Base-by-base conservation (phyloP, 768 basidiomycete species). In the Macrolepiota dolichaula region DNA sequence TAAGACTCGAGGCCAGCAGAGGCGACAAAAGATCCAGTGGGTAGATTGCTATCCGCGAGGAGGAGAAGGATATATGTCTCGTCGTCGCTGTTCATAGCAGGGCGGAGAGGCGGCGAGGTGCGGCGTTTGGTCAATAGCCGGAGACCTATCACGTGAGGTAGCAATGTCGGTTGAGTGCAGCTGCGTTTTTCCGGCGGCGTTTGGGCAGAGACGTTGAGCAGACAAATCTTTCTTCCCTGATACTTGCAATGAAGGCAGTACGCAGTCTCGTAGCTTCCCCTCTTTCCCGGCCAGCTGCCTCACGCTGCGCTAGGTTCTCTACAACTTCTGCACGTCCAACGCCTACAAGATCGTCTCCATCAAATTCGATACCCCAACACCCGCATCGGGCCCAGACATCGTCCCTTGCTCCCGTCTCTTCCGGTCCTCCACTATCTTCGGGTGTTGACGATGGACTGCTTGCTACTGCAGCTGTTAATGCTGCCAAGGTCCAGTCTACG, bases 1-100 rank as follows among this genome's bases (percentile, higher is more conserved):
- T 86, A 95, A 4, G 94, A 94, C 69, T 99, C 96, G 62, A 98
- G 82, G 1, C 96, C 96, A 2, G 92, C 85, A 0, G 95, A 97
- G 0, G 96, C 92, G 61, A 98, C 92, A 72, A 99, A 99, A 1
- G 96, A 90, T 37, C 97, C 97, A 0, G 96, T 98, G 1, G 97
- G 97, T 2, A 99, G 86, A 73, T 96, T 98, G 63, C 92, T 91
- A 76, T 96, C 94, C 0, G 92, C 83, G 46, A 96, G 82, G 37
- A 96, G 80, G 40, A 95, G 83, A 17, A 94, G 78, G 32, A 94
- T 74, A 71, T 90, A 92, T 0, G 82, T 77, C 69, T 91, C 87
- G 60, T 76, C 77, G 72, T 73, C 71, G 67, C 70, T 64, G 68
- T 72, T 58, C 74, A 76, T 77, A 65, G 50, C 67, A 54, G 53